phyloP scores from a whole-genome alignment of 2,329 filamentous ascomycete species.

The Scedosporium dehoogii region DNA sequence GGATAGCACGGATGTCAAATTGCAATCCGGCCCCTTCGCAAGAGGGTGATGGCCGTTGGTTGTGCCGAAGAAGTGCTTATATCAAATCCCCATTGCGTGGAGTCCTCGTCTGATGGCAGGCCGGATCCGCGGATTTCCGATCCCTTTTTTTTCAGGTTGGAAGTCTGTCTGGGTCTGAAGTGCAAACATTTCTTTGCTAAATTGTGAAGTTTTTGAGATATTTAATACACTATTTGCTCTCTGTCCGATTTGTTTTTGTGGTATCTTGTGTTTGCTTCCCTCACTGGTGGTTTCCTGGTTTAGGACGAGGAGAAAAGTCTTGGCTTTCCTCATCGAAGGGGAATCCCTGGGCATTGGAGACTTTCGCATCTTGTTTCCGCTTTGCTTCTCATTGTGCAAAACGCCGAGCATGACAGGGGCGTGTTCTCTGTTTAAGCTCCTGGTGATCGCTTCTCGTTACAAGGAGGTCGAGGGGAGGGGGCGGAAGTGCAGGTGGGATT shows the following conservation, averaged over 20 bases:
- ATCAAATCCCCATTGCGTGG: constrained; percentile 34
- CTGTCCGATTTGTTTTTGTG: background rate
- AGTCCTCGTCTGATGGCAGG: constrained; percentile 11
- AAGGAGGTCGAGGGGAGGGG: background rate
- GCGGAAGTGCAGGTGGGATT: background rate
- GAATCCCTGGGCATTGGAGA: background rate
- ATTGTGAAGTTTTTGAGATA: background rate
- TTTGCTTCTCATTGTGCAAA: background rate
- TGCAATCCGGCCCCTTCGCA: constrained; percentile 68
- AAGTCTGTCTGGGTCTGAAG: constrained; percentile 2
- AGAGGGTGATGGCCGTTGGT: constrained; percentile 63
- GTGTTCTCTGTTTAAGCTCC: background rate
- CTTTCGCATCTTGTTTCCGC: background rate
- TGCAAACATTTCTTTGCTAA: constrained; percentile 1
- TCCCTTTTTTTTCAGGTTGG: background rate
- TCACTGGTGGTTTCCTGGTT: background rate
- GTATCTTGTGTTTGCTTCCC: background rate
- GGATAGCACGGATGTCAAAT: constrained; percentile 98
- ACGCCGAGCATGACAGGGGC: background rate
- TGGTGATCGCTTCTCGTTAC: background rate
- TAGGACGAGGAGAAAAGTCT: background rate
- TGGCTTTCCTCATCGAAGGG: background rate
- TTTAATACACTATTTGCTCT: background rate
- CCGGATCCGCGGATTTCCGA: background rate
- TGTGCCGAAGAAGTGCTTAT: constrained; percentile 99